A percentile compares a stretch with the other conserved stretches of the same genome.
Evolutionary conservation across 2,329 filamentous ascomycete genomes (phyloP).

Genomic region (Neurospora sp.): DNA sequence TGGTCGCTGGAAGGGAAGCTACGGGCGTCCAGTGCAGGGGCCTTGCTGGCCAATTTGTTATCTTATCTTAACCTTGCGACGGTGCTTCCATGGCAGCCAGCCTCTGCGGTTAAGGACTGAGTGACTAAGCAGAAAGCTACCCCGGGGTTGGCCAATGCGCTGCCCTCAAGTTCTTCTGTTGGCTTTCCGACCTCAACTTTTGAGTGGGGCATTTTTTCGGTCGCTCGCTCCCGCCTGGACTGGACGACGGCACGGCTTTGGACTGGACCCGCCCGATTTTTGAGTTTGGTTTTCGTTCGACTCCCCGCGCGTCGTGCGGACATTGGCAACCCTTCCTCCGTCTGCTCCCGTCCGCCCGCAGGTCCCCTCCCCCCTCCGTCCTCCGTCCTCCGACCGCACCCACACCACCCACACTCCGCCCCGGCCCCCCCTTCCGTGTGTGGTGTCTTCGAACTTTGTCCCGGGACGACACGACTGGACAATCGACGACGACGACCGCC

Average conservation of each 20-base stretch:
- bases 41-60: slow-evolving; percentile 10
- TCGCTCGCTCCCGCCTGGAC: background rate
- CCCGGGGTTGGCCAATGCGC: background rate
- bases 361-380: background rate
- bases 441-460: background rate
- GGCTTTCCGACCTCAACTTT: background rate
- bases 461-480: background rate
- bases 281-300: background rate
- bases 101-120: slow-evolving; percentile 15
- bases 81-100: background rate
- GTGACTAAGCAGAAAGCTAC: slow-evolving; percentile 32
- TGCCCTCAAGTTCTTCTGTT: background rate
- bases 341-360: background rate
- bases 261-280: background rate
- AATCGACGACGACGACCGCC: background rate
- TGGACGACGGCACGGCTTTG: background rate
- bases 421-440: background rate
- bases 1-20: background rate
- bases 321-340: slow-evolving; percentile 6
- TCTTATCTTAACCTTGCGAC: slow-evolving; percentile 10
- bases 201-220: background rate
- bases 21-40: background rate
- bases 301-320: background rate
- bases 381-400: background rate
- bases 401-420: background rate